A percentile compares a stretch with the other conserved stretches of the same genome.
phyloP scores from a whole-genome alignment of 106 monocot species.

The Dioscorea alata region DNA sequence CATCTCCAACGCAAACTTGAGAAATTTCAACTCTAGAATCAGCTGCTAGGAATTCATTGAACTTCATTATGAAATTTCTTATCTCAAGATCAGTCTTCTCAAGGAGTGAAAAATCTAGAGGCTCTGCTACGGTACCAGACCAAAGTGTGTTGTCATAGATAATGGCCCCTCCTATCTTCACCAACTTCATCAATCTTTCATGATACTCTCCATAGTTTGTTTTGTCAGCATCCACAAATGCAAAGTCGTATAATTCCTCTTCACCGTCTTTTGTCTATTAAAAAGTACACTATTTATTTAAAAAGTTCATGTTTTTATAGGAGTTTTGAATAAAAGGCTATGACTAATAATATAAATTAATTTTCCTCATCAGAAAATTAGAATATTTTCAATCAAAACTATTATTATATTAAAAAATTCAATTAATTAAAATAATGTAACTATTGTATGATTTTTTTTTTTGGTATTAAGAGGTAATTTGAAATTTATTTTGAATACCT shows the following conservation, averaged over 20 bases:
- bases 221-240: slow-evolving; percentile 78
- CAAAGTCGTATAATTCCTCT: slow-evolving; percentile 58
- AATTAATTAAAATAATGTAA: no score
- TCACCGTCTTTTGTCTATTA: slow-evolving; percentile 19
- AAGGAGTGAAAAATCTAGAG: neutral
- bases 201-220: slow-evolving; percentile 80
- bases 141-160: neutral
- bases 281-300: slow-evolving; percentile 4
- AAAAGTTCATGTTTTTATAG: neutral
- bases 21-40: slow-evolving; percentile 32
- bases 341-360: no score
- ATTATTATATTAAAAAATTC: no score
- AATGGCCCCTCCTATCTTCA: no score
- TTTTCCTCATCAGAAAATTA: no score
- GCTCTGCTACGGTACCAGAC: slow-evolving; percentile 33
- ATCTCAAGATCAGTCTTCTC: neutral
- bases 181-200: slow-evolving; percentile 48
- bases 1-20: slow-evolving; percentile 3
- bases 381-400: no score
- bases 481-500: no score
- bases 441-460: no score
- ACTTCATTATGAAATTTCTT: slow-evolving; percentile 1
- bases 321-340: neutral
- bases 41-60: slow-evolving; percentile 30
- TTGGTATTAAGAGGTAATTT: no score